Evolutionary conservation across 352 stramenopile species (phyloP), one percentile per base, ranked within the genome.

Genomic region (Phytophthora crassamura): DNA sequence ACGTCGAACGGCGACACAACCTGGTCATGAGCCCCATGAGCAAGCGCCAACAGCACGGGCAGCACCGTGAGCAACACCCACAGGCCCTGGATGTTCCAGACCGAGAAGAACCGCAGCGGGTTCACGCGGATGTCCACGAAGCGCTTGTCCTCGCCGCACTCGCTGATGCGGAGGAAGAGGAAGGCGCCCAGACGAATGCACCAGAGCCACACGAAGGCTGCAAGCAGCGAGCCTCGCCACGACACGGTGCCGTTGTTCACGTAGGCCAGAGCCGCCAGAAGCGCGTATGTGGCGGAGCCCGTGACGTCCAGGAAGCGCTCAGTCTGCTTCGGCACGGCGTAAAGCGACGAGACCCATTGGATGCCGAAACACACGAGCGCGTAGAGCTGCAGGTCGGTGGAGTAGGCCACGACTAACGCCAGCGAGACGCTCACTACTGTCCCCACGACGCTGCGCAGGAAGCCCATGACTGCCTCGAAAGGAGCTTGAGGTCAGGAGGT

Each of bases 241-340:
- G 68, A 63, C 51, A 75, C 61, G 6, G 52, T 10, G 2, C 34
- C 20, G 33, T 55, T 70, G 9, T 64, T 36, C 1, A 33, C 46
- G 36, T 77, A 82, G 41, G 75, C 77, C 15, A 90, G 56, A 18
- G 87, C 55, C 35, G 82, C 84, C 28, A 95, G 69, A 2, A 63
- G 51, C 32, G 78, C 81, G 63, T 90, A 93, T 16, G 89, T 96
- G 33, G 75, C 51, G n/a, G 88, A 82, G 45, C 89, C 89, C 15
- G 86, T 94, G 47, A 95, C 65, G 64, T 97, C 89, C 60, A 93
- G 94, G 61, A 86, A 91, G 15, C 72, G 86, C 67, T 96, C 89
- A 52, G 85, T 78, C 35, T 91, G 70, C 36, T 77, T 78, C 20
- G 86, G 86, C 32, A 94, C 70, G n/a, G 80, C 82, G 66, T 92